Percentiles rank a stretch among this genome's conserved stretches.
phyloP scores from a whole-genome alignment of 768 basidiomycete genomes.

The Boletus rubescentipes region DNA sequence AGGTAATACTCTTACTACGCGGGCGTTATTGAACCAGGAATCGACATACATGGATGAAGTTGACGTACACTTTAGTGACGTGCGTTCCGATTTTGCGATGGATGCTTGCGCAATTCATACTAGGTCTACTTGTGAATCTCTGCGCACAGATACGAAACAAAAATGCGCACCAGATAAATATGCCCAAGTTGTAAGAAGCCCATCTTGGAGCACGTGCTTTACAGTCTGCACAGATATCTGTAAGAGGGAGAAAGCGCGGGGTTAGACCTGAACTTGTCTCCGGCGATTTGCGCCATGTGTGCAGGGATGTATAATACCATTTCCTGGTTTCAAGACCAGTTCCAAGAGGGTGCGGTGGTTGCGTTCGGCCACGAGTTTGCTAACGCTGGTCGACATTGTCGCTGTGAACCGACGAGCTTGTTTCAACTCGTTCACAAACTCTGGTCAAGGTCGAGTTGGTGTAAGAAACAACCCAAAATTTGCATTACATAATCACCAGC shows the following conservation, averaged over 20 bases:
- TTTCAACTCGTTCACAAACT: not conserved
- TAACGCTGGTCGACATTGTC: conserved; percentile 36
- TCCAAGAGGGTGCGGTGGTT: conserved; percentile 69
- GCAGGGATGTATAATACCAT: conserved; percentile 50
- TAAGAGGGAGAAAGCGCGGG: conserved; percentile 6
- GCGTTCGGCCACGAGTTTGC: conserved; percentile 62
- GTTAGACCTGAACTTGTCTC: not conserved
- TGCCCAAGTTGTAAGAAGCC: conserved; percentile 87
- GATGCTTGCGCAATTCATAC: conserved; percentile 84
- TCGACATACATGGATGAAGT: not conserved
- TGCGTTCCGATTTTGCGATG: conserved; percentile 96
- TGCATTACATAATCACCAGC: conserved; percentile 22
- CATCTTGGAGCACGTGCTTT: conserved; percentile 84
- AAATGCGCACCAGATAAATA: conserved; percentile 74
- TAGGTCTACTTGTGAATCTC: conserved; percentile 30
- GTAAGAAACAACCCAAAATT: not conserved
- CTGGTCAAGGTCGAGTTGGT: not conserved
- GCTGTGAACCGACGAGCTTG: not conserved
- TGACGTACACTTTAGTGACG: conserved; percentile 83
- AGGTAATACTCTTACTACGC: conserved; percentile 80
- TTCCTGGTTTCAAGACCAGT: conserved; percentile 71
- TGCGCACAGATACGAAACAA: not conserved
- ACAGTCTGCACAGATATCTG: conserved; percentile 92
- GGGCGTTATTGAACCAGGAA: conserved; percentile 7
- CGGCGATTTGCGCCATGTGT: not conserved